Percentiles rank a stretch among this genome's conserved stretches.
Evolutionary conservation across 495 filamentous ascomycete species (phyloP).

Genomic region (Astrocystis sublimbata): DNA sequence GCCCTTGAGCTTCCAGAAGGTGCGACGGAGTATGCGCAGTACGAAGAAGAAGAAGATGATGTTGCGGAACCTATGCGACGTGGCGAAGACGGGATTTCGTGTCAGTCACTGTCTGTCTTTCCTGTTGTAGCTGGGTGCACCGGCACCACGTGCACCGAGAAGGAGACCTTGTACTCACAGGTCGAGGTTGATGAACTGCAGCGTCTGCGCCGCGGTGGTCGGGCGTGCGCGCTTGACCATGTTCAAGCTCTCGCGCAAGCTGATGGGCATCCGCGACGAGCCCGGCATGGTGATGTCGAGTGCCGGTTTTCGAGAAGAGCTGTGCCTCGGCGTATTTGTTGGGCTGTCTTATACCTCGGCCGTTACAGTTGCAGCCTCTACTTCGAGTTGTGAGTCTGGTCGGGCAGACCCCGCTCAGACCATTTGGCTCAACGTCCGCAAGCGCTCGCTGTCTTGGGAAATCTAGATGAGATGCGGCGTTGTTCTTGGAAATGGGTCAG

Average conservation of each 20-base stretch:
- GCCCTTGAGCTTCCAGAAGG: constrained; percentile 79
- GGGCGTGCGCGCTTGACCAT: constrained; percentile 53
- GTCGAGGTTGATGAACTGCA: constrained; percentile 66
- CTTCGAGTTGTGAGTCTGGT: background rate
- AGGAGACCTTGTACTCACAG: constrained; percentile 59
- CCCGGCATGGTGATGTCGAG: constrained; percentile 53
- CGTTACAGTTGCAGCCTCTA: background rate
- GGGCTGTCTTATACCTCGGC: background rate
- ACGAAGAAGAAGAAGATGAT: constrained; percentile 89
- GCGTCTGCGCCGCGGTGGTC: constrained; percentile 57
- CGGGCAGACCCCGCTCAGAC: background rate
- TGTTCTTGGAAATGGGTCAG: background rate
- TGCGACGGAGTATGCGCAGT: constrained; percentile 80
- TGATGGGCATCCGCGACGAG: constrained; percentile 66
- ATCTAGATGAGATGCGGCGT: background rate
- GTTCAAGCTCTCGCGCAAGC: constrained; percentile 63
- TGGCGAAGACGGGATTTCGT: background rate
- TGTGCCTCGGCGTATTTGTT: constrained; percentile 23
- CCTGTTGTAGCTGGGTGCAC: background rate
- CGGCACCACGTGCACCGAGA: background rate
- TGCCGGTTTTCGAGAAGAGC: background rate
- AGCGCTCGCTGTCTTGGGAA: background rate
- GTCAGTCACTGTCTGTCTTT: background rate
- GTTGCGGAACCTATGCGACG: constrained; percentile 71
- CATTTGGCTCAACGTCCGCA: constrained; percentile 1